Conservation (phyloP, 768 basidiomycete species). For the Trametes maxima region DNA sequence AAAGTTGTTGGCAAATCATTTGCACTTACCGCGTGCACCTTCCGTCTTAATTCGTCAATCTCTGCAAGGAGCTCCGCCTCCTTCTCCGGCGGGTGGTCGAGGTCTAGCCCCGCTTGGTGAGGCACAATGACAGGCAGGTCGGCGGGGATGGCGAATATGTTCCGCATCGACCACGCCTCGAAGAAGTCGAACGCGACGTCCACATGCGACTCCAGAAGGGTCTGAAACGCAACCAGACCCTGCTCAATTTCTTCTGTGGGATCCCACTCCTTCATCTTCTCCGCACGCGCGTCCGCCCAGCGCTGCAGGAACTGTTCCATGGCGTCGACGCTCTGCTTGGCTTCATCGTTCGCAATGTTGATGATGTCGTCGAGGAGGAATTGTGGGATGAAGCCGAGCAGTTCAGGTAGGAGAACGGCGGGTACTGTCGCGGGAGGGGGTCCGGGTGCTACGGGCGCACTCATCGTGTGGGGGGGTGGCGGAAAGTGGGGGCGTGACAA, state of each 20-base stretch:
- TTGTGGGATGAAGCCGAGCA: slow-evolving; percentile 84
- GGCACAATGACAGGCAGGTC: slow-evolving; percentile 73
- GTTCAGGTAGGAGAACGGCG: slow-evolving; percentile 64
- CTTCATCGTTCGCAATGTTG: slow-evolving; percentile 78
- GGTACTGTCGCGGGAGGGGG: slow-evolving; percentile 33
- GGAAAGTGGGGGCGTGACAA: slow-evolving; percentile 8
- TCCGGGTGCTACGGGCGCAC: slow-evolving; percentile 10
- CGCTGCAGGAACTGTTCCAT: slow-evolving; percentile 77
- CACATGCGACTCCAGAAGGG: slow-evolving; percentile 83
- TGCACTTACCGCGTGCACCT: slow-evolving; percentile 67
- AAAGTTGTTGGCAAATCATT: neutral
- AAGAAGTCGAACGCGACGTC: slow-evolving; percentile 93
- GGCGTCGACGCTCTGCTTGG: slow-evolving; percentile 76
- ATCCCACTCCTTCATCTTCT: slow-evolving; percentile 50
- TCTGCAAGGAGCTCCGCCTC: slow-evolving; percentile 61
- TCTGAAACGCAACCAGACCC: slow-evolving; percentile 85
- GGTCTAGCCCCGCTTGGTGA: slow-evolving; percentile 73
- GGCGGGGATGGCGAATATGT: slow-evolving; percentile 78
- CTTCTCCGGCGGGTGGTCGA: slow-evolving; percentile 59
- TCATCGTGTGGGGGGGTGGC: slow-evolving; percentile 25
- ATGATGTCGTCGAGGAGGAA: slow-evolving; percentile 85
- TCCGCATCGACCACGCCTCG: slow-evolving; percentile 86
- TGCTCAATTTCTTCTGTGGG: slow-evolving; percentile 73
- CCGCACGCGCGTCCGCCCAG: slow-evolving; percentile 70
- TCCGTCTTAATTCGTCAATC: slow-evolving; percentile 64